These are phyloP conservation scores for Phialophora expanda DNA, from an alignment of 2,329 filamentous ascomycete species.

Conservation along the genomic window DNA sequence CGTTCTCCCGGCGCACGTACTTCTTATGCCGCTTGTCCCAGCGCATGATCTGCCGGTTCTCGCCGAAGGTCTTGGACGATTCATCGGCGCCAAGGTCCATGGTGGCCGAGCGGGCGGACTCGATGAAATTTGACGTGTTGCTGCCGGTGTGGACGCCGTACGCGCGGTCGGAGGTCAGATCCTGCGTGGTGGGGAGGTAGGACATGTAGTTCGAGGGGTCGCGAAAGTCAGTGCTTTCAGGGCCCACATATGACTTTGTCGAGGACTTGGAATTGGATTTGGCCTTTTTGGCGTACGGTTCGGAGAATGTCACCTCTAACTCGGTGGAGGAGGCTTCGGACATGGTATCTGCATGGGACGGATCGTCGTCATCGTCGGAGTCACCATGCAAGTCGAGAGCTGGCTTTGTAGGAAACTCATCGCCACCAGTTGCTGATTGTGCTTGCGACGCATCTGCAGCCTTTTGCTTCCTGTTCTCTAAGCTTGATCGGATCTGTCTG, in stretches of 20 bases:
- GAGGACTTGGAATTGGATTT: slow-evolving; percentile 52
- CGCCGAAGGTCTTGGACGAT: slow-evolving; percentile 75
- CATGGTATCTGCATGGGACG: slow-evolving; percentile 52
- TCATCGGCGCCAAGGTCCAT: slow-evolving; percentile 93
- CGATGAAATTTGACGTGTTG: slow-evolving; percentile 76
- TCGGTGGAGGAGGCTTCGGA: slow-evolving; percentile 66
- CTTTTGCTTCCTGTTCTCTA: slow-evolving; percentile 51
- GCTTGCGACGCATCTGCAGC: slow-evolving; percentile 41
- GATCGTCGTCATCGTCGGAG: slow-evolving; percentile 39
- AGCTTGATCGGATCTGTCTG: slow-evolving; percentile 49
- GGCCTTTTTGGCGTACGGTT: slow-evolving; percentile 45
- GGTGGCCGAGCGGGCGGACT: slow-evolving; percentile 81
- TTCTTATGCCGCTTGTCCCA: slow-evolving; percentile 98
- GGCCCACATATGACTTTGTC: slow-evolving; percentile 50
- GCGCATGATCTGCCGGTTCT: slow-evolving; percentile 77
- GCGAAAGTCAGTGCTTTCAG: slow-evolving; percentile 65
- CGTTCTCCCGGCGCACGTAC: slow-evolving; percentile 89
- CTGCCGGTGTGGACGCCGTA: slow-evolving; percentile 90
- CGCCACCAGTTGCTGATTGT: slow-evolving; percentile 46
- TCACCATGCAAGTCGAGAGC: slow-evolving; percentile 45
- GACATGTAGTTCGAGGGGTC: slow-evolving; percentile 96
- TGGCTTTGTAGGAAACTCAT: slow-evolving; percentile 36
- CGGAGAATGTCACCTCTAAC: slow-evolving; percentile 72
- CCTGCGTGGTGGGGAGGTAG: slow-evolving; percentile 81
- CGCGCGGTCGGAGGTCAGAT: slow-evolving; percentile 84